phyloP scores from a whole-genome alignment of 495 filamentous ascomycete genomes.

The Trichocladium uniseriatum region DNA sequence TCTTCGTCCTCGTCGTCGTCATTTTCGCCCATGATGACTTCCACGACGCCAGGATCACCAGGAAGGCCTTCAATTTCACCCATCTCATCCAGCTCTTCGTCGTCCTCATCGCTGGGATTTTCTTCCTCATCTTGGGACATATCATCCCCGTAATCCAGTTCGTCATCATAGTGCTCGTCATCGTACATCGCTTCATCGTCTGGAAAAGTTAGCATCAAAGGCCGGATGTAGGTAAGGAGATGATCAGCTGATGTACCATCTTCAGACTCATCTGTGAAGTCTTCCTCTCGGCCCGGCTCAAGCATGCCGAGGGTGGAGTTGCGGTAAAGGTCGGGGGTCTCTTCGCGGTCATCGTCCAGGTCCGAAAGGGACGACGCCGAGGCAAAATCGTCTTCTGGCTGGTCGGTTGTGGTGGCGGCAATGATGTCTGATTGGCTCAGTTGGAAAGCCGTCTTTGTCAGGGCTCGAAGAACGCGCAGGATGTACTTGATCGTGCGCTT shows the following conservation, averaged over 20 bases:
- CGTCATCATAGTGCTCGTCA: slow-evolving; percentile 64
- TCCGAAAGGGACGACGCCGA: slow-evolving; percentile 86
- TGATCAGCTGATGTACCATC: slow-evolving; percentile 39
- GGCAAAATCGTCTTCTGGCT: slow-evolving; percentile 79
- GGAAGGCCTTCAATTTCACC: slow-evolving; percentile 78
- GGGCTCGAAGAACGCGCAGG: slow-evolving; percentile 71
- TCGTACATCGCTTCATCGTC: slow-evolving; percentile 78
- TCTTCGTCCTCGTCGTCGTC: slow-evolving; percentile 62
- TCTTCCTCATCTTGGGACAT: slow-evolving; percentile 71
- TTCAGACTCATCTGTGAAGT: slow-evolving; percentile 58
- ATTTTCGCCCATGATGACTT: slow-evolving; percentile 79
- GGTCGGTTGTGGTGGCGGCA: slow-evolving; percentile 51
- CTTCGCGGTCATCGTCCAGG: slow-evolving; percentile 78
- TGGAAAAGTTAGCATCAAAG: slow-evolving; percentile 26
- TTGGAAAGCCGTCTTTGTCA: slow-evolving; percentile 78
- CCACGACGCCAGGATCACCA: slow-evolving; percentile 64
- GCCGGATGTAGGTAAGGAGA: neutral
- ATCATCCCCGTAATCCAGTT: slow-evolving; percentile 85
- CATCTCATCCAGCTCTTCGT: slow-evolving; percentile 67
- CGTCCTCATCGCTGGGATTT: slow-evolving; percentile 86
- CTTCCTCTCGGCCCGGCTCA: slow-evolving; percentile 72
- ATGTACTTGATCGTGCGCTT: slow-evolving; percentile 95
- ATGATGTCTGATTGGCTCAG: slow-evolving; percentile 74
- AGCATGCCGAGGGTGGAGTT: slow-evolving; percentile 95
- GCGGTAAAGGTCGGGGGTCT: slow-evolving; percentile 93